Evolutionary conservation across 2,329 filamentous ascomycete genomes (phyloP).

Genomic region (Passalora sequoiae): DNA sequence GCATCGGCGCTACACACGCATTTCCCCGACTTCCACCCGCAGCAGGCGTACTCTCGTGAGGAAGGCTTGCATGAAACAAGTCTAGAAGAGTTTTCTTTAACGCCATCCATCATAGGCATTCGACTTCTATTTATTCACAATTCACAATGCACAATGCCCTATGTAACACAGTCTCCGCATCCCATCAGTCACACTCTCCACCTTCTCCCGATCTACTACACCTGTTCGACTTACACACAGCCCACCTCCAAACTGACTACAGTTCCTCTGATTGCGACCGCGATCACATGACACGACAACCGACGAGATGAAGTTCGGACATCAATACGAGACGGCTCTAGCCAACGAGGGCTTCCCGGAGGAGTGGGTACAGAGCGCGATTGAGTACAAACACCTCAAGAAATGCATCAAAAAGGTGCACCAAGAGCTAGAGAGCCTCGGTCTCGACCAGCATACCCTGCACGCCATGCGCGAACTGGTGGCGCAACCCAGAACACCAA

Average conservation of each 20-base stretch:
- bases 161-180: slow-evolving; percentile 1
- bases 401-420: slow-evolving; percentile 82
- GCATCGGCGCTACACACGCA: too few relatives aligned
- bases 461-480: slow-evolving; percentile 54
- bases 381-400: slow-evolving; percentile 79
- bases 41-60: not conserved
- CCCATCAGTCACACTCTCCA: too few relatives aligned
- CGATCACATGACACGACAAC: not conserved
- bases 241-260: not conserved
- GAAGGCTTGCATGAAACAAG: not conserved
- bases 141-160: too few relatives aligned
- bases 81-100: not conserved
- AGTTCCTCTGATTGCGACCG: not conserved
- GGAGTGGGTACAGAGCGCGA: slow-evolving; percentile 66
- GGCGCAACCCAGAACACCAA: slow-evolving; percentile 10
- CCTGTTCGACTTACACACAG: too few relatives aligned
- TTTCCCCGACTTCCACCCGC: not conserved
- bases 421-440: slow-evolving; percentile 63
- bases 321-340: slow-evolving; percentile 67
- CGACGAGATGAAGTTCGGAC: slow-evolving; percentile 74
- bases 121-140: too few relatives aligned
- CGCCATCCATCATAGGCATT: too few relatives aligned
- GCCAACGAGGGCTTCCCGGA: slow-evolving; percentile 68
- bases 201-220: too few relatives aligned
- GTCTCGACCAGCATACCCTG: slow-evolving; percentile 67